Conservation (phyloP, 306 rosid genomes). For the Glycine latifolia region DNA sequence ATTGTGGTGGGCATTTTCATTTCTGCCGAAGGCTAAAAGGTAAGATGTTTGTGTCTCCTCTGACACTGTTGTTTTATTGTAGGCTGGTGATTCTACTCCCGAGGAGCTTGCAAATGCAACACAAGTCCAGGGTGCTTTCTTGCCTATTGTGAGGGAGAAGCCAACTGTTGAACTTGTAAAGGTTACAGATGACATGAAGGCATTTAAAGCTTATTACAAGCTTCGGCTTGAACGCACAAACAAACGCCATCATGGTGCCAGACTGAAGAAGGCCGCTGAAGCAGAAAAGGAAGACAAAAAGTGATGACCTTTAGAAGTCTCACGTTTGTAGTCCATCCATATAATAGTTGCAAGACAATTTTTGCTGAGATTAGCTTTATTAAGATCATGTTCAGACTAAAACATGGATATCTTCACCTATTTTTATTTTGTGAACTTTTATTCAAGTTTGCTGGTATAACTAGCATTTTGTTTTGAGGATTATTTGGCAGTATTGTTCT, state of each 20-base stretch:
- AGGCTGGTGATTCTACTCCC: slow-evolving; percentile 66
- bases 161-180: slow-evolving; percentile 65
- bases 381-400: slow-evolving; percentile 4
- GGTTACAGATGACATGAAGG: slow-evolving; percentile 65
- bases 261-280: slow-evolving; percentile 71
- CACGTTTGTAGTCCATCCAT: neutral
- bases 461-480: neutral
- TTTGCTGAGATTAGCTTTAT: slow-evolving; percentile 34
- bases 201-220: slow-evolving; percentile 66
- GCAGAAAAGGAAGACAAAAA: slow-evolving; percentile 76
- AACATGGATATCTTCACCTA: slow-evolving; percentile 1
- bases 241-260: slow-evolving; percentile 60
- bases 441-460: slow-evolving; percentile 34
- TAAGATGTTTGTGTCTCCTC: neutral
- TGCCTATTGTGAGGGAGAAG: slow-evolving; percentile 64
- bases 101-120: slow-evolving; percentile 75
- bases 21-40: neutral
- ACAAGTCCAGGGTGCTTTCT: slow-evolving; percentile 62
- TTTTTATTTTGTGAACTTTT: slow-evolving; percentile 35
- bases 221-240: slow-evolving; percentile 64
- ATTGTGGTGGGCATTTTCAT: neutral
- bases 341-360: slow-evolving; percentile 35
- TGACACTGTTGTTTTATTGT: neutral
- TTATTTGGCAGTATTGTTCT: neutral
- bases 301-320: slow-evolving; percentile 35